A percentile compares a stretch with the other conserved stretches of the same genome.
phyloP scores from a whole-genome alignment of 768 basidiomycete species.

The Suillus placidus region DNA sequence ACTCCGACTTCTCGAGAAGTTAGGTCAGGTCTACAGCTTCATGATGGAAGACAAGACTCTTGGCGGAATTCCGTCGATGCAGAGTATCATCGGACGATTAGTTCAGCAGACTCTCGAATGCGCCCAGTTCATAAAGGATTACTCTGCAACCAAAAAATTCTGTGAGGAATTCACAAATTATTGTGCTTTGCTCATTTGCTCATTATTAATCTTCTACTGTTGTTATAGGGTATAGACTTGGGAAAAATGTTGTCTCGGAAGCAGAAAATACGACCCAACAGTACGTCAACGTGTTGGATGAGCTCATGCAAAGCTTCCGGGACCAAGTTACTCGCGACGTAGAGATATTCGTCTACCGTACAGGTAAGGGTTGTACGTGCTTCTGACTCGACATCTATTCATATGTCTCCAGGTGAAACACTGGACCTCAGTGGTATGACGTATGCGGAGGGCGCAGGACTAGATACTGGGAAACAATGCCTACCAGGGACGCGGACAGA shows the following conservation, averaged over 20 bases:
- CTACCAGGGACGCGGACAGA: slow-evolving; percentile 23
- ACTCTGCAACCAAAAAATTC: slow-evolving; percentile 10
- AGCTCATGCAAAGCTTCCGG: slow-evolving; percentile 4
- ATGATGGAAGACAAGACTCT: neutral
- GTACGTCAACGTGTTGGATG: neutral
- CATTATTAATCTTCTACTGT: neutral
- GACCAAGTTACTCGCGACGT: neutral
- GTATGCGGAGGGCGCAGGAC: neutral
- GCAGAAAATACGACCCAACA: neutral
- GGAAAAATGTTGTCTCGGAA: neutral
- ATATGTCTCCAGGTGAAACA: neutral
- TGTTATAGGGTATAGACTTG: neutral
- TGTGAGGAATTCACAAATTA: neutral
- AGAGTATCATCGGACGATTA: slow-evolving; percentile 1
- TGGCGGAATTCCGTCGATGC: neutral
- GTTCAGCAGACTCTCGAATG: slow-evolving; percentile 9
- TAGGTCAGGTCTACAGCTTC: slow-evolving; percentile 8
- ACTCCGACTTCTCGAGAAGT: slow-evolving; percentile 5
- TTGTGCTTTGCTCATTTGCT: neutral
- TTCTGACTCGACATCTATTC: neutral
- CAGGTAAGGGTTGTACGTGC: neutral
- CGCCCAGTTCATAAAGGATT: slow-evolving; percentile 10
- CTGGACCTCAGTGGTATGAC: neutral
- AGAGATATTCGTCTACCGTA: neutral
- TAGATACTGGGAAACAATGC: slow-evolving; percentile 12